A percentile compares a stretch with the other conserved stretches of the same genome.
Conservation (phyloP, 2,329 filamentous ascomycete species). For the Colletotrichum trifolii region DNA sequence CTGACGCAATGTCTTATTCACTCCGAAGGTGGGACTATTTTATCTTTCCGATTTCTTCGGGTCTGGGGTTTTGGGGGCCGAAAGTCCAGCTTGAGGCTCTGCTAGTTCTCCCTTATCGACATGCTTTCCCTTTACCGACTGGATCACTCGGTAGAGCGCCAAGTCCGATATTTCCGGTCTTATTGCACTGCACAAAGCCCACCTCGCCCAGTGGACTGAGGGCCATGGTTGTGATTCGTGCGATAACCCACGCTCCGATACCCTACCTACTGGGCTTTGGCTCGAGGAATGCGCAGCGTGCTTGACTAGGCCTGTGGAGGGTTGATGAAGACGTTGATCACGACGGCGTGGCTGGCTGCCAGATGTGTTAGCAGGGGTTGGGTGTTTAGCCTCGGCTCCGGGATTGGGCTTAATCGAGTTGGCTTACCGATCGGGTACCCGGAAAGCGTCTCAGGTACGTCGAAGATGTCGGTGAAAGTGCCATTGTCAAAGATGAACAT, state of each 20-base stretch:
- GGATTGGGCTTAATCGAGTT: conserved; percentile 20
- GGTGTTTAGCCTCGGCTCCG: conserved; percentile 14
- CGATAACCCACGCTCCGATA: conserved; percentile 7
- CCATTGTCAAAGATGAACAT: conserved; percentile 14
- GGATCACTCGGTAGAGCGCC: conserved; percentile 11
- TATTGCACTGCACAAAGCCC: conserved; percentile 22
- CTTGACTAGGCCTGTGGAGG: conserved; percentile 7
- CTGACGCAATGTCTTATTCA: conserved; percentile 21
- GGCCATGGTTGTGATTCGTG: conserved; percentile 1
- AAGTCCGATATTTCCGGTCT: conserved; percentile 9
- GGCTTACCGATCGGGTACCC: conserved; percentile 16
- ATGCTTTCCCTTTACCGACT: not conserved
- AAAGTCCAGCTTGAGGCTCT: conserved; percentile 23
- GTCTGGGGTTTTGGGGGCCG: conserved; percentile 1
- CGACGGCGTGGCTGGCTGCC: conserved; percentile 26
- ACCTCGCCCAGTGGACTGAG: conserved; percentile 17
- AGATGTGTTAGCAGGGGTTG: conserved; percentile 10
- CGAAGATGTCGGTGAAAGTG: conserved; percentile 11
- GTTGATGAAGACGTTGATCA: conserved; percentile 23
- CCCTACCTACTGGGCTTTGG: conserved; percentile 20
- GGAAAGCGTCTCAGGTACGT: conserved; percentile 33
- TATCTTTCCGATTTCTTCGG: conserved; percentile 9
- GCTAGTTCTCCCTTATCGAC: not conserved
- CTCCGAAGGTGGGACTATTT: conserved; percentile 23
- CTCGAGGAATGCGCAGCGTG: conserved; percentile 21